Evolutionary conservation across 176 grass and related monocot species (phyloP).

Genomic region (Carex littledalei): DNA sequence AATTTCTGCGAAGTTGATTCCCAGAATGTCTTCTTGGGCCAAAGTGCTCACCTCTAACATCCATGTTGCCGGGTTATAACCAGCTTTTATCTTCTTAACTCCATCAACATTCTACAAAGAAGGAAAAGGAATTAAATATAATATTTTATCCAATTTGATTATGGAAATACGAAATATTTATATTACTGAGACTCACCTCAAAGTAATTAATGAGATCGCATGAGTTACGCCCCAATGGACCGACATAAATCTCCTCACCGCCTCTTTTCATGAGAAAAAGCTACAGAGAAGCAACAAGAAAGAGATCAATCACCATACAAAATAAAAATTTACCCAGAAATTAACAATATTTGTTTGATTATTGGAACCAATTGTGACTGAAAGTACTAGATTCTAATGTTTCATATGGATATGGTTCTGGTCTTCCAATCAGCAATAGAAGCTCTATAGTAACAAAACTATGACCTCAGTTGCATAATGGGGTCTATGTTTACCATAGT

Average conservation of each 20-base stretch:
- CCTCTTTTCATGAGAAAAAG: slow-evolving; percentile 94
- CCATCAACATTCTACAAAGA: slow-evolving; percentile 63
- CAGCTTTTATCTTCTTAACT: slow-evolving; percentile 82
- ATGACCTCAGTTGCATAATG: not conserved
- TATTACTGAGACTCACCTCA: slow-evolving; percentile 49
- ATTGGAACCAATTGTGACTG: not conserved
- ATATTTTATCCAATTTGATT: not conserved
- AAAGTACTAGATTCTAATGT: not conserved
- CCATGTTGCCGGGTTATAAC: slow-evolving; percentile 93
- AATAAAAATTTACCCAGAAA: not conserved
- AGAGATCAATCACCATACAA: slow-evolving; percentile 17
- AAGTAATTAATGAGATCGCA: slow-evolving; percentile 75
- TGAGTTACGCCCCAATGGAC: slow-evolving; percentile 72
- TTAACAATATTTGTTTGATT: not conserved
- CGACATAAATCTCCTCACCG: slow-evolving; percentile 85
- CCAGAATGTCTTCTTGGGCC: slow-evolving; percentile 73
- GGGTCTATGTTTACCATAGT: not conserved
- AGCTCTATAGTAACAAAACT: not conserved
- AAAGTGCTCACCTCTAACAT: slow-evolving; percentile 75
- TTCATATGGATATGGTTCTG: not conserved
- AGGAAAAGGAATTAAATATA: slow-evolving; percentile 18
- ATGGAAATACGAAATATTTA: not conserved
- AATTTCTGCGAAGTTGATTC: slow-evolving; percentile 58
- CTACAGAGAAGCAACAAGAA: slow-evolving; percentile 38
- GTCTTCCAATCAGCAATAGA: not conserved